A percentile compares a stretch with the other conserved stretches of the same genome.
These are phyloP conservation scores for Vitis labrusca DNA, from an alignment of 164 flowering plant species.

Conservation along the genomic window DNA sequence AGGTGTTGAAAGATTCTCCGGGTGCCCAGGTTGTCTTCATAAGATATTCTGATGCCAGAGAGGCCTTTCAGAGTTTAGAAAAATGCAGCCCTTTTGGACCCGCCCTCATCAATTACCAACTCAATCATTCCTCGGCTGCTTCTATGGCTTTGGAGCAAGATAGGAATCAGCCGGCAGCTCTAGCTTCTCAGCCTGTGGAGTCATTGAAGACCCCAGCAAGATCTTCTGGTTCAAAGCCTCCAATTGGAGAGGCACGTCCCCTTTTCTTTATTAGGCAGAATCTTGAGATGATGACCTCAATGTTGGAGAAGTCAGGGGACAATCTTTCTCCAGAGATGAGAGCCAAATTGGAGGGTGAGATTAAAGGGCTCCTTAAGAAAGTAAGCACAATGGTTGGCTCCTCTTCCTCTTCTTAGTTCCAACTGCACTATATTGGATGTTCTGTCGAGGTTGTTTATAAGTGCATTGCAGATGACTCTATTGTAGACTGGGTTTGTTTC, in stretches of 20 bases:
- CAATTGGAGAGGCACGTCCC: constrained; percentile 41
- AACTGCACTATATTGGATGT: neutral
- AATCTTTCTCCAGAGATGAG: constrained; percentile 60
- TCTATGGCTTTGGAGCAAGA: constrained; percentile 11
- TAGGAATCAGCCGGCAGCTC: neutral
- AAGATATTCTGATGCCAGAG: constrained; percentile 45
- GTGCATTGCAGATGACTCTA: neutral
- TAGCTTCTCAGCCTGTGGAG: neutral
- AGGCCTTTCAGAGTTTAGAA: constrained; percentile 46
- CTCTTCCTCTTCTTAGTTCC: constrained; percentile 35
- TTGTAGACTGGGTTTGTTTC: neutral
- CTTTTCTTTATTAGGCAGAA: constrained; percentile 51
- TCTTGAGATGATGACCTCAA: constrained; percentile 72
- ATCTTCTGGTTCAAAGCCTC: constrained; percentile 13
- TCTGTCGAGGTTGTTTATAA: neutral
- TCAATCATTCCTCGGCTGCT: constrained; percentile 29
- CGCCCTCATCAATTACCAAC: constrained; percentile 32
- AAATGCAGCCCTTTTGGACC: constrained; percentile 46
- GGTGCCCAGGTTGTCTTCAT: constrained; percentile 41
- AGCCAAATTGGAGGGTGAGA: constrained; percentile 62
- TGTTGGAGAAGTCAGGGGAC: constrained; percentile 66
- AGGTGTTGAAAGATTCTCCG: constrained; percentile 28
- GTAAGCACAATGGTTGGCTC: constrained; percentile 48
- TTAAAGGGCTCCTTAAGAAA: constrained; percentile 62
- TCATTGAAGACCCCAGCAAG: constrained; percentile 6